These are phyloP conservation scores for Beta corolliflora DNA, from an alignment of 179 eudicot genomes.

Conservation along the genomic window DNA sequence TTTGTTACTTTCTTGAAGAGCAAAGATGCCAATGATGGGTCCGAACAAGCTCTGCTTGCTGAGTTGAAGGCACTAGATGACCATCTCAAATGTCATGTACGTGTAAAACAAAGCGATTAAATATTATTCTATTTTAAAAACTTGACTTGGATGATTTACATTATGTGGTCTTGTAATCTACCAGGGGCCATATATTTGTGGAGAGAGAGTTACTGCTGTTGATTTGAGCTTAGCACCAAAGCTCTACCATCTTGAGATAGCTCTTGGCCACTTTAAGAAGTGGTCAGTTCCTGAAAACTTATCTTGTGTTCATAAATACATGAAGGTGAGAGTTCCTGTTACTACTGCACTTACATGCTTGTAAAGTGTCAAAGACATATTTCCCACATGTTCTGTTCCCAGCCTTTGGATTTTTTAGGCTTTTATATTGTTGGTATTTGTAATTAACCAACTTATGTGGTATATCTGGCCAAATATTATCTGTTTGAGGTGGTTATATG, in stretches of 20 bases:
- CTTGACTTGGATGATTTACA: background rate
- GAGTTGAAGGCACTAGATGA: conserved; percentile 84
- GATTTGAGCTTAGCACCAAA: conserved; percentile 92
- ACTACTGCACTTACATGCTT: background rate
- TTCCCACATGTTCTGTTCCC: background rate
- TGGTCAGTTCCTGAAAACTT: conserved; percentile 76
- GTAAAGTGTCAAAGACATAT: background rate
- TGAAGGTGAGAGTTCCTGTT: conserved; percentile 47
- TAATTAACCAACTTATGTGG: background rate
- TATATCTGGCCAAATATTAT: background rate
- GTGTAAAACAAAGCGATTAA: background rate
- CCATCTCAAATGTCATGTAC: conserved; percentile 72
- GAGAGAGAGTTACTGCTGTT: conserved; percentile 70
- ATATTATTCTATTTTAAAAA: background rate
- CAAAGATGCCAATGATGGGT: conserved; percentile 82
- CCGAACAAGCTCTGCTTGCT: conserved; percentile 76
- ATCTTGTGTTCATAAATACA: conserved; percentile 55
- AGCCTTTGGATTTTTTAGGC: background rate
- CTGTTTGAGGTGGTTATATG: background rate
- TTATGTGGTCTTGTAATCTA: conserved; percentile 5
- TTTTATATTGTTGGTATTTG: background rate
- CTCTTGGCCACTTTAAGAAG: conserved; percentile 85
- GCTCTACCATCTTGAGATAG: conserved; percentile 76
- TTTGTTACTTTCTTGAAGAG: conserved; percentile 75
- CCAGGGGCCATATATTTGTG: conserved; percentile 81